Percentiles rank a stretch among this genome's conserved stretches.
Conservation (phyloP, 495 filamentous ascomycete species). For the Penicillium robsamsonii region DNA sequence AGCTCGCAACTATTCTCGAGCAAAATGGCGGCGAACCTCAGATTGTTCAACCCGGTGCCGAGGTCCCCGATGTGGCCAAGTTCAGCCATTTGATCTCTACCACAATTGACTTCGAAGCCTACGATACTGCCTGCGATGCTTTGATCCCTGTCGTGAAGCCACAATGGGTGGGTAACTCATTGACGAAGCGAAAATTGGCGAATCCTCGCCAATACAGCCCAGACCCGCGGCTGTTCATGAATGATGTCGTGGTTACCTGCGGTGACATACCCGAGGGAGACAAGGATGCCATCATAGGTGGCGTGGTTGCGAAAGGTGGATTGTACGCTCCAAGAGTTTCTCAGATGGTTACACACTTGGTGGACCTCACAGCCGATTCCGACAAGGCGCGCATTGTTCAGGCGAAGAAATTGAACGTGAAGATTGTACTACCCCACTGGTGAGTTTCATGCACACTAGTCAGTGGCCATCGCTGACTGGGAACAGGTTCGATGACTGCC, state of each 20-base stretch:
- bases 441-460: constrained; percentile 32
- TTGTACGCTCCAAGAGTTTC: constrained; percentile 67
- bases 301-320: constrained; percentile 85
- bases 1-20: constrained; percentile 41
- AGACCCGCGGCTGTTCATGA: constrained; percentile 87
- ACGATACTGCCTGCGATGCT: constrained; percentile 62
- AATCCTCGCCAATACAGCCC: constrained; percentile 83
- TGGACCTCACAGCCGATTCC: constrained; percentile 73
- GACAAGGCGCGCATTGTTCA: constrained; percentile 65
- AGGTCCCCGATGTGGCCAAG: constrained; percentile 52
- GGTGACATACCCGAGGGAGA: constrained; percentile 83
- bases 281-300: constrained; percentile 88
- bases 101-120: constrained; percentile 85
- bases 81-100: constrained; percentile 82
- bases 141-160: constrained; percentile 85
- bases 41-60: constrained; percentile 42
- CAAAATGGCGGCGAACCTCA: constrained; percentile 54
- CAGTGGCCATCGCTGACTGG: constrained; percentile 2
- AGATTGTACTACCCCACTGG: constrained; percentile 96
- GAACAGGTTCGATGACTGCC: constrained; percentile 91
- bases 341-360: constrained; percentile 79
- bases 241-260: constrained; percentile 71
- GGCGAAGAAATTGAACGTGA: constrained; percentile 63
- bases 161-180: constrained; percentile 69
- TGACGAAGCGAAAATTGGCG: constrained; percentile 65